These are phyloP conservation scores for Cordyceps cicadae DNA, from an alignment of 2,329 filamentous ascomycete genomes.

Conservation along the genomic window DNA sequence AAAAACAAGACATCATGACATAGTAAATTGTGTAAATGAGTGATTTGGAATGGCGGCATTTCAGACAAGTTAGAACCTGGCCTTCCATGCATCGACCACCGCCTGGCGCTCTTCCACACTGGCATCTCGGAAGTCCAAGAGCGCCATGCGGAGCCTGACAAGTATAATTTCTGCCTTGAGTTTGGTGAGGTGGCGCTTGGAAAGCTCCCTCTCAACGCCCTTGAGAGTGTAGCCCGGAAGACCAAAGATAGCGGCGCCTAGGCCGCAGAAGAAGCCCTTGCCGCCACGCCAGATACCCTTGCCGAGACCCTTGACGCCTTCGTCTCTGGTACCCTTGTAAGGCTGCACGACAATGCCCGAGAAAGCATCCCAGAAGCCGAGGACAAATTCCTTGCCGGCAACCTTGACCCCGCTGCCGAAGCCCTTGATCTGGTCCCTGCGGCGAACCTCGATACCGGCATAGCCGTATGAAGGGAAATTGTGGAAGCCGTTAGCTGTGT, in stretches of 20 bases:
- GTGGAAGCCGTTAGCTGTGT: conserved; percentile 63
- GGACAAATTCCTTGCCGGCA: conserved; percentile 55
- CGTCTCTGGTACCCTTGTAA: conserved; percentile 52
- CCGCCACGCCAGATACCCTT: conserved; percentile 46
- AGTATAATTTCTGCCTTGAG: conserved; percentile 26
- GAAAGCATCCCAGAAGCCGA: conserved; percentile 61
- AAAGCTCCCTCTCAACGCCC: conserved; percentile 42
- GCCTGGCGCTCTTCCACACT: conserved; percentile 17
- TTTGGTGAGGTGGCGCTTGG: conserved; percentile 24
- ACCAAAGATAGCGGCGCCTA: conserved; percentile 24
- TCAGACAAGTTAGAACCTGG: not conserved
- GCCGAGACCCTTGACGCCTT: conserved; percentile 51
- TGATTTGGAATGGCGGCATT: not conserved
- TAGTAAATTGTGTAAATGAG: not conserved
- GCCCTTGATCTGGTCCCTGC: conserved; percentile 58
- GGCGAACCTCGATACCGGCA: conserved; percentile 56
- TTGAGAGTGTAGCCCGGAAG: conserved; percentile 40
- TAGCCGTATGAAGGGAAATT: conserved; percentile 61
- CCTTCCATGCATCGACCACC: conserved; percentile 22
- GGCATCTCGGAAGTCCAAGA: conserved; percentile 20
- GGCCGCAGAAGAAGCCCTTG: conserved; percentile 36
- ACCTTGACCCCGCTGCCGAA: conserved; percentile 50
- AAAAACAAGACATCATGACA: not conserved
- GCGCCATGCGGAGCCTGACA: conserved; percentile 24
- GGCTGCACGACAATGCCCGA: conserved; percentile 60